Percentiles rank a stretch among this genome's conserved stretches.
phyloP scores from a whole-genome alignment of 2,329 filamentous ascomycete genomes.

The Paecilomyces variotii region DNA sequence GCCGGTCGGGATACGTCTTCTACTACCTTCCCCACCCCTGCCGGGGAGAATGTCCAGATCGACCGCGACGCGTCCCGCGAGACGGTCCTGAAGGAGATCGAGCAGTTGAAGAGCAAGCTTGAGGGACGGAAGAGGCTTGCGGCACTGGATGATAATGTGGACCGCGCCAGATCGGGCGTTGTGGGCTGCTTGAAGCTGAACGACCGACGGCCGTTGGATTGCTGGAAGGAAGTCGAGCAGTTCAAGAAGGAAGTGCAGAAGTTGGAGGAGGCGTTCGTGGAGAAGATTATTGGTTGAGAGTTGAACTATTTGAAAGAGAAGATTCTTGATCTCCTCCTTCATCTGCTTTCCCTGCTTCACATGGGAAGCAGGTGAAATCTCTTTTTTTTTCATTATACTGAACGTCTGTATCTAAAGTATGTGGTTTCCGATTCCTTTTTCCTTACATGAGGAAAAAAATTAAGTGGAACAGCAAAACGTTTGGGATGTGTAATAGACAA shows the following conservation, averaged over 20 bases:
- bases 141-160: conserved; percentile 61
- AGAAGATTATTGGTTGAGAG: conserved; percentile 54
- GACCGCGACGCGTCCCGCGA: conserved; percentile 43
- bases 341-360: neutral
- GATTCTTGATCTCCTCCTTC: neutral
- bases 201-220: conserved; percentile 83
- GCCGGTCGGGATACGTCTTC: conserved; percentile 25
- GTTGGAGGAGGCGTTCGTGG: conserved; percentile 80
- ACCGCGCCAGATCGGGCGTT: conserved; percentile 66
- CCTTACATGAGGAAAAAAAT: neutral
- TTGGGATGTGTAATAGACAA: neutral
- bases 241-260: conserved; percentile 85
- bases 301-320: neutral
- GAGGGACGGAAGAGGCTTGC: conserved; percentile 53
- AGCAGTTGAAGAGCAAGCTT: conserved; percentile 49
- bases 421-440: neutral
- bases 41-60: conserved; percentile 10
- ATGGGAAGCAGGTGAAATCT: neutral
- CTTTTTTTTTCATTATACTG: neutral
- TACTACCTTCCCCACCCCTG: conserved; percentile 9
- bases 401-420: neutral
- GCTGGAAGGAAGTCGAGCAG: conserved; percentile 83
- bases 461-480: neutral
- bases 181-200: conserved; percentile 74
- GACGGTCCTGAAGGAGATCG: conserved; percentile 50